phyloP scores from a whole-genome alignment of 441 rosid species.

The Aquilaria agallochum region DNA sequence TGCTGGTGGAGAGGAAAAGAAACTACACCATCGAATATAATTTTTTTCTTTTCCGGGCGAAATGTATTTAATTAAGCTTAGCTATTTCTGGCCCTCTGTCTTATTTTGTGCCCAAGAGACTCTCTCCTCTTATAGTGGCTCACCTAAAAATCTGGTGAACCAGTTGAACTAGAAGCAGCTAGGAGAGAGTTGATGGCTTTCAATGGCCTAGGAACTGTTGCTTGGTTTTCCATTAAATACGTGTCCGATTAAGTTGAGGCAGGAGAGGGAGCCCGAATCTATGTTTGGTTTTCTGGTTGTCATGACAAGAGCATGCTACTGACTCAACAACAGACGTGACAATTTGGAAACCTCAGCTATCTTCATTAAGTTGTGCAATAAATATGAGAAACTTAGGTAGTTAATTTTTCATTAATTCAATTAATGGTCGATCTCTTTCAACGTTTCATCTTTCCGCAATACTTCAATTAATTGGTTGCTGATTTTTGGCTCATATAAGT shows the following conservation, averaged over 20 bases:
- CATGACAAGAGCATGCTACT: slow-evolving; percentile 16
- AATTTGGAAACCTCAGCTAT: slow-evolving; percentile 22
- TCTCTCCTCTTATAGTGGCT: slow-evolving; percentile 12
- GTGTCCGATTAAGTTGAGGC: slow-evolving; percentile 4
- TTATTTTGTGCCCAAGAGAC: slow-evolving; percentile 4
- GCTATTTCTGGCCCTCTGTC: slow-evolving; percentile 15
- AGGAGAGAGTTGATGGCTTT: slow-evolving; percentile 17
- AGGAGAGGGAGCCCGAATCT: too few relatives aligned
- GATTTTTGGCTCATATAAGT: too few relatives aligned
- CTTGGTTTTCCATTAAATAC: slow-evolving; percentile 21
- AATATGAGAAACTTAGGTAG: slow-evolving; percentile 4
- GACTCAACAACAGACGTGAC: slow-evolving; percentile 15
- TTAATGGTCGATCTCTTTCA: too few relatives aligned
- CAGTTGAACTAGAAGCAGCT: slow-evolving; percentile 12
- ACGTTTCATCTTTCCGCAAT: too few relatives aligned
- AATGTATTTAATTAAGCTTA: neutral
- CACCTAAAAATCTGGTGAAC: slow-evolving; percentile 20
- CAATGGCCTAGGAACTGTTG: slow-evolving; percentile 21
- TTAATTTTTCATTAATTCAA: too few relatives aligned
- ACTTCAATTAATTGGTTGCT: too few relatives aligned
- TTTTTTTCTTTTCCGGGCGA: too few relatives aligned
- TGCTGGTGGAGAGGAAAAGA: too few relatives aligned
- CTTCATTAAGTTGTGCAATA: slow-evolving; percentile 20
- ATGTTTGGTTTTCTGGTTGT: neutral
- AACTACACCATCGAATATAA: too few relatives aligned